phyloP scores from a whole-genome alignment of 2,329 filamentous ascomycete species.

The Pseudogymnoascus sp. region DNA sequence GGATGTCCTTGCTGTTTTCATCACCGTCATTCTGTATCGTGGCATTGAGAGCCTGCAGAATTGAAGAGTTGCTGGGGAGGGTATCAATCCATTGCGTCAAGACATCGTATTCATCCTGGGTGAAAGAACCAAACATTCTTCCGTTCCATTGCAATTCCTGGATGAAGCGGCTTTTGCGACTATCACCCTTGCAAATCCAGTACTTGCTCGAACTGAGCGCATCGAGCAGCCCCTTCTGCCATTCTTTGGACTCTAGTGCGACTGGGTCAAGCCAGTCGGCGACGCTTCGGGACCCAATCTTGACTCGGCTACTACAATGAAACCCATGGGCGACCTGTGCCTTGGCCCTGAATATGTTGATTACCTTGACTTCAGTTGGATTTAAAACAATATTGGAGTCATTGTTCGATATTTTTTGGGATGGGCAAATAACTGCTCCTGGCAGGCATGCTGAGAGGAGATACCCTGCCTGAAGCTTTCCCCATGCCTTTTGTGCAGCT shows the following conservation, averaged over 20 bases:
- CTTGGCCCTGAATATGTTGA: constrained; percentile 34
- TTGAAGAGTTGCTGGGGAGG: constrained; percentile 20
- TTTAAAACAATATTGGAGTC: constrained; percentile 9
- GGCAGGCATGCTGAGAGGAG: constrained; percentile 23
- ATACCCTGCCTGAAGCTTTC: constrained; percentile 37
- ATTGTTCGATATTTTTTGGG: neutral
- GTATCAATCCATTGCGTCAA: constrained; percentile 36
- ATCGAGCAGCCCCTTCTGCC: constrained; percentile 33
- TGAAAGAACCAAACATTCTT: constrained; percentile 45
- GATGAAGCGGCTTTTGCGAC: constrained; percentile 34
- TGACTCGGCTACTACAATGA: constrained; percentile 33
- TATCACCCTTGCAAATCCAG: constrained; percentile 37
- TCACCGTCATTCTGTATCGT: constrained; percentile 9
- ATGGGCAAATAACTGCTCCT: constrained; percentile 22
- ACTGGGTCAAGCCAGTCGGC: constrained; percentile 36
- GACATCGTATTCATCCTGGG: constrained; percentile 33
- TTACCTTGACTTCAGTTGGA: constrained; percentile 20
- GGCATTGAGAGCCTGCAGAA: constrained; percentile 18
- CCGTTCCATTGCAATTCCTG: constrained; percentile 39
- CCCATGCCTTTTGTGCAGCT: constrained; percentile 32
- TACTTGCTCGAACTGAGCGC: constrained; percentile 30
- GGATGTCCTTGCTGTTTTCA: constrained; percentile 14
- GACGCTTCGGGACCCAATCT: constrained; percentile 33
- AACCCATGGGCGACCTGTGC: constrained; percentile 33
- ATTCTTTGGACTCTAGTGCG: constrained; percentile 24